A percentile compares a stretch with the other conserved stretches of the same genome.
phyloP scores from a whole-genome alignment of 108 stramenopile genomes.

The Nannochloropsis oceanica region DNA sequence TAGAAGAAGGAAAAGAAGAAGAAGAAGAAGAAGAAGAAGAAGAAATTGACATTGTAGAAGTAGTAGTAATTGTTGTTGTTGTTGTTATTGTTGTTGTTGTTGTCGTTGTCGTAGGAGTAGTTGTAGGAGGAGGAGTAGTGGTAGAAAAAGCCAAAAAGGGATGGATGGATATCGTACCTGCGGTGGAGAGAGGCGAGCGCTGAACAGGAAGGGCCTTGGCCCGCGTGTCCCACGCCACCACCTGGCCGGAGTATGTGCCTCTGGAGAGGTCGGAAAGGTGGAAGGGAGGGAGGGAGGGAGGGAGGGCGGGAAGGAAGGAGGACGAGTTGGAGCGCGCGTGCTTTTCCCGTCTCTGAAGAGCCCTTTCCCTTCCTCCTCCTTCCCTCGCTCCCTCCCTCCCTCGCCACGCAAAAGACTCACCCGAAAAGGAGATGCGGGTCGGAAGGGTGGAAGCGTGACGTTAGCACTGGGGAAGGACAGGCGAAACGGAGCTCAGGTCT shows the following conservation, averaged over 20 bases:
- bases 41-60: constrained; percentile 4
- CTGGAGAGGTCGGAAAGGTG: background rate
- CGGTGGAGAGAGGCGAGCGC: constrained; percentile 1
- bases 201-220: constrained; percentile 14
- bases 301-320: background rate
- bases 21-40: background rate
- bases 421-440: constrained; percentile 16
- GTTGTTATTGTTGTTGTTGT: background rate
- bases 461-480: background rate
- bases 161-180: constrained; percentile 1
- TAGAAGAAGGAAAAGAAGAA: background rate
- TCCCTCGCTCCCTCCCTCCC: background rate
- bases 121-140: background rate
- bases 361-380: background rate
- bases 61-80: constrained; percentile 12
- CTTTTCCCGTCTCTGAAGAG: background rate
- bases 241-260: constrained; percentile 27
- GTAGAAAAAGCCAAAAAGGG: constrained; percentile 2
- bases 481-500: background rate
- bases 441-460: constrained; percentile 11
- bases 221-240: constrained; percentile 22
- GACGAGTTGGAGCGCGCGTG: background rate
- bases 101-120: background rate
- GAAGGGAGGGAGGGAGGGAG: background rate
- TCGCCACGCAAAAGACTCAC: background rate